These are phyloP conservation scores for Amanita rubescens DNA, from an alignment of 768 basidiomycete species.

Conservation along the genomic window DNA sequence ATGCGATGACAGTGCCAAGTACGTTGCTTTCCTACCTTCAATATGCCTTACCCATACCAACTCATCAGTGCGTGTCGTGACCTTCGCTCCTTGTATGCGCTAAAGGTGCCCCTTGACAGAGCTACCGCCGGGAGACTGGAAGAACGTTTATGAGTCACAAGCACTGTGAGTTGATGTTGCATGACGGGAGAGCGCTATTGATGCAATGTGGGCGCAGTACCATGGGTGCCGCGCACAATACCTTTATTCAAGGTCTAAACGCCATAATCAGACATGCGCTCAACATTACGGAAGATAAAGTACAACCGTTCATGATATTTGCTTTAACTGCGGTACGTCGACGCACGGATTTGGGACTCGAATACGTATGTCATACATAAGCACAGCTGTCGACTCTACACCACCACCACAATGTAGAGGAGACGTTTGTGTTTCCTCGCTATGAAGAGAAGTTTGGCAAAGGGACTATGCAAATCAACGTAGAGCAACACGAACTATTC, in stretches of 20 bases:
- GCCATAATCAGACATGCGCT: slow-evolving; percentile 20
- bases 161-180: slow-evolving; percentile 17
- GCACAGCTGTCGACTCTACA: slow-evolving; percentile 18
- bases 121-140: slow-evolving; percentile 20
- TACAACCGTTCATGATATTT: slow-evolving; percentile 21
- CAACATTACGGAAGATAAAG: slow-evolving; percentile 15
- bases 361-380: neutral
- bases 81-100: too few species aligned
- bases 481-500: slow-evolving; percentile 23
- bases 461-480: slow-evolving; percentile 15
- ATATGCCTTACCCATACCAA: slow-evolving; percentile 15
- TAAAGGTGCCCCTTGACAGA: slow-evolving; percentile 4
- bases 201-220: slow-evolving; percentile 14
- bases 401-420: slow-evolving; percentile 25
- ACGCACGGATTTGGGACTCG: neutral
- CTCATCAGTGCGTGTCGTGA: slow-evolving; percentile 8
- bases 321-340: slow-evolving; percentile 18
- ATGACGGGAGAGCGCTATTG: too few species aligned
- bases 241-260: slow-evolving; percentile 22
- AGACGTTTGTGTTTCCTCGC: slow-evolving; percentile 19
- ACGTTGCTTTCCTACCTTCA: too few species aligned
- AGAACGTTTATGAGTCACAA: slow-evolving; percentile 20
- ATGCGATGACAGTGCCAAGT: too few species aligned
- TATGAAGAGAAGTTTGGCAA: slow-evolving; percentile 21
- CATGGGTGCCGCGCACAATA: slow-evolving; percentile 24